A percentile compares a stretch with the other conserved stretches of the same genome.
These are phyloP conservation scores for Colletotrichum sp. DNA, from an alignment of 2,329 filamentous ascomycete species.

Conservation along the genomic window DNA sequence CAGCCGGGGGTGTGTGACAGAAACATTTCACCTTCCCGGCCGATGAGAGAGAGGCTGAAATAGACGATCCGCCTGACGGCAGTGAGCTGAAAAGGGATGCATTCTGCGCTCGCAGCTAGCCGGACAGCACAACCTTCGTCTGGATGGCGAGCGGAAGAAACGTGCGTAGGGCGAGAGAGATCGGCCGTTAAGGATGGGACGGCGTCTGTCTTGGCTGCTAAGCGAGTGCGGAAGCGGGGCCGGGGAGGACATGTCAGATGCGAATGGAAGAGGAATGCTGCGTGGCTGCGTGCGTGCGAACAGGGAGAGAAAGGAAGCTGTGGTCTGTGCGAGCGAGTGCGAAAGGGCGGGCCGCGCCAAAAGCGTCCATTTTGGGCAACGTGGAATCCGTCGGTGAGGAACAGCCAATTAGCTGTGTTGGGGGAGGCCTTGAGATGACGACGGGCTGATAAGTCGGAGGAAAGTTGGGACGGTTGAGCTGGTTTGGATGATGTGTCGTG, in stretches of 20 bases:
- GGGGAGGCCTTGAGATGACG: background rate
- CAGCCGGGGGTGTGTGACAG: background rate
- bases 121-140: background rate
- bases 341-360: background rate
- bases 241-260: background rate
- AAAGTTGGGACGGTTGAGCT: background rate
- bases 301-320: background rate
- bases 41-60: background rate
- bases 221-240: constrained; percentile 15
- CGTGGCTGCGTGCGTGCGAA: background rate
- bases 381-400: background rate
- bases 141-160: background rate
- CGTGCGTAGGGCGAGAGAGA: background rate
- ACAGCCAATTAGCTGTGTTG: background rate
- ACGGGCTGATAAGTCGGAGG: background rate
- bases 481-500: background rate
- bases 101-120: background rate
- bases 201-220: constrained; percentile 2
- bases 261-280: background rate
- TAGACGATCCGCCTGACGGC: background rate
- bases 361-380: background rate
- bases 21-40: background rate
- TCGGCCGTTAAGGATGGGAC: background rate
- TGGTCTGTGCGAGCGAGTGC: constrained; percentile 19
- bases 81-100: background rate